Percentiles rank a stretch among this genome's conserved stretches.
Conservation (phyloP, 768 basidiomycete species). For the Pleurotus tuber-regium region DNA sequence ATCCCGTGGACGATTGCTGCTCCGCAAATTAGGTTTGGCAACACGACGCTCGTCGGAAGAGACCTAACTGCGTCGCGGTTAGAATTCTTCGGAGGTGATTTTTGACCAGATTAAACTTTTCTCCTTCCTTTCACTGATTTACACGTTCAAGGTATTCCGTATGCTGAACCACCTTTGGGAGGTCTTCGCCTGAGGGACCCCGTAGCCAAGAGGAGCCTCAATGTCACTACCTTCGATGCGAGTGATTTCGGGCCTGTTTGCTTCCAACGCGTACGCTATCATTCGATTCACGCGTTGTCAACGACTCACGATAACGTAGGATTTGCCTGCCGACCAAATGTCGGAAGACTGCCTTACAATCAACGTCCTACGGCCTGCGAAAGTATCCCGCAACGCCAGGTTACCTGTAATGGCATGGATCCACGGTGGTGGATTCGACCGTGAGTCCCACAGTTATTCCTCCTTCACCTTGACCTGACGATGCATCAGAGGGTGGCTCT, state of each 20-base stretch:
- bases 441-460: conserved; percentile 16
- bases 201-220: conserved; percentile 25
- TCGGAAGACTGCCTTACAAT: conserved; percentile 47
- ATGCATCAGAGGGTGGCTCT: conserved; percentile 1
- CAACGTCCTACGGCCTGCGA: conserved; percentile 38
- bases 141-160: conserved; percentile 43
- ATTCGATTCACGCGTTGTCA: neutral
- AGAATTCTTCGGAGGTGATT: conserved; percentile 47
- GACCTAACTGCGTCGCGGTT: conserved; percentile 27
- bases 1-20: conserved; percentile 12
- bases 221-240: conserved; percentile 25
- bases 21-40: conserved; percentile 35
- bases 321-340: conserved; percentile 13
- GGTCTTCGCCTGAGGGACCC: conserved; percentile 42
- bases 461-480: conserved; percentile 5
- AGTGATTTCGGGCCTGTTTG: conserved; percentile 26
- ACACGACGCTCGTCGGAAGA: conserved; percentile 35
- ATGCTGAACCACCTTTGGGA: conserved; percentile 53
- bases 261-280: conserved; percentile 21
- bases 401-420: conserved; percentile 46
- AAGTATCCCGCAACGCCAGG: conserved; percentile 10
- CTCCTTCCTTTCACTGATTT: neutral
- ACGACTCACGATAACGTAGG: neutral
- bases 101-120: neutral
- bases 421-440: conserved; percentile 37